phyloP scores from a whole-genome alignment of 306 rosid species.

The Sechiopsis laciniata region DNA sequence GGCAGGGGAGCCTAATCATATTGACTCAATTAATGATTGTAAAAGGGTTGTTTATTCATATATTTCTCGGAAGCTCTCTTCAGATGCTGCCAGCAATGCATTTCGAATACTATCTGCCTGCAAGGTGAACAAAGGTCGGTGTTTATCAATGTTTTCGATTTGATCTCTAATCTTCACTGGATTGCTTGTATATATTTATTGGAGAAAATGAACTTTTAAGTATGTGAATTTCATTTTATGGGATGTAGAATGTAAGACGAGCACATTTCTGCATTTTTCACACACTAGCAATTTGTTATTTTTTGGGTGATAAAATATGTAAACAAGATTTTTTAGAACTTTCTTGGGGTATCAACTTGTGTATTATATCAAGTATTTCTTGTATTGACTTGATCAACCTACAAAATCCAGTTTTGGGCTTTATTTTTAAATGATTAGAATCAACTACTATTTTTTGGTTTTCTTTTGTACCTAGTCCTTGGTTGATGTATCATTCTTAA shows the following conservation, averaged over 20 bases:
- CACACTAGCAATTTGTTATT: background rate
- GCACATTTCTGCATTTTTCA: constrained; percentile 6
- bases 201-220: background rate
- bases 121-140: constrained; percentile 90
- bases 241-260: constrained; percentile 6
- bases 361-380: background rate
- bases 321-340: background rate
- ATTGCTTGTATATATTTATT: background rate
- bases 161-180: background rate
- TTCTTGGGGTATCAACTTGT: background rate
- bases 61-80: constrained; percentile 60
- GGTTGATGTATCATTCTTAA: background rate
- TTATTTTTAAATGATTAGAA: background rate
- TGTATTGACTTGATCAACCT: background rate
- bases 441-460: background rate
- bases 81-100: constrained; percentile 57
- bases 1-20: constrained; percentile 46
- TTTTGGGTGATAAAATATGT: background rate
- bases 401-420: background rate
- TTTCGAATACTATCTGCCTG: constrained; percentile 87
- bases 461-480: background rate
- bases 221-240: background rate
- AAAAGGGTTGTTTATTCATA: constrained; percentile 91
- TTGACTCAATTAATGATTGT: constrained; percentile 71
- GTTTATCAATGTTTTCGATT: constrained; percentile 2